These are phyloP conservation scores for Penicillium macrosclerotiorum DNA, from an alignment of 495 filamentous ascomycete genomes.

Conservation along the genomic window DNA sequence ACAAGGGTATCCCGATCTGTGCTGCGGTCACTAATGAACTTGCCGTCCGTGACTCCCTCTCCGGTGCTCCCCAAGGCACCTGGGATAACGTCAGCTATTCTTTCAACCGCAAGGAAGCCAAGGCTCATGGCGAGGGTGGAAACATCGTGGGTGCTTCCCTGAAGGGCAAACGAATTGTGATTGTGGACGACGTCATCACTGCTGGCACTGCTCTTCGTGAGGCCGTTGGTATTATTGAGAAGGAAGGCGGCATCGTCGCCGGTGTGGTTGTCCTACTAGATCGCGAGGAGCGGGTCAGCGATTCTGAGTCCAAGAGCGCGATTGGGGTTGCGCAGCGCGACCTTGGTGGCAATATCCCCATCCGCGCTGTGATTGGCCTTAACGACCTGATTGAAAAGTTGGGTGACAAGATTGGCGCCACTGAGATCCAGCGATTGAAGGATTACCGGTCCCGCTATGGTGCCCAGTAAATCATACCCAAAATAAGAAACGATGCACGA, in stretches of 20 bases:
- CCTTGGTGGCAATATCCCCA: conserved; percentile 44
- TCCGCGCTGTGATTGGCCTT: conserved; percentile 53
- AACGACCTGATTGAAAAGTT: conserved; percentile 73
- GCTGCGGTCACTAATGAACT: conserved; percentile 68
- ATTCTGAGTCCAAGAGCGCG: conserved; percentile 57
- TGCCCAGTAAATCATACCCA: conserved; percentile 30
- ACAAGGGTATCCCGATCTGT: conserved; percentile 94
- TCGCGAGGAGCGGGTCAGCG: conserved; percentile 75
- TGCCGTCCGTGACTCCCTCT: conserved; percentile 54
- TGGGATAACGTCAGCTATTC: conserved; percentile 64
- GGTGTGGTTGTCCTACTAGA: conserved; percentile 88
- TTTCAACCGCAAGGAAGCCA: conserved; percentile 94
- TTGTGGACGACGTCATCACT: conserved; percentile 95
- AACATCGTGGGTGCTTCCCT: conserved; percentile 83
- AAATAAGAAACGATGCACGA: conserved; percentile 23
- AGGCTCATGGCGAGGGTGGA: conserved; percentile 91
- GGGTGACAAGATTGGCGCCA: conserved; percentile 47
- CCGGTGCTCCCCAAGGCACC: conserved; percentile 26
- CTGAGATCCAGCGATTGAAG: conserved; percentile 68
- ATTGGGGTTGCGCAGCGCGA: conserved; percentile 79
- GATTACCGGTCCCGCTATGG: conserved; percentile 75
- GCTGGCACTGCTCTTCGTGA: conserved; percentile 92
- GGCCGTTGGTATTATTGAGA: conserved; percentile 77
- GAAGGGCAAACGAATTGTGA: conserved; percentile 77
- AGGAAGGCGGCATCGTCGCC: conserved; percentile 75